Evolutionary conservation across 192 early-diverging fungal species (phyloP).

Genomic region (Mortierella claussenii): DNA sequence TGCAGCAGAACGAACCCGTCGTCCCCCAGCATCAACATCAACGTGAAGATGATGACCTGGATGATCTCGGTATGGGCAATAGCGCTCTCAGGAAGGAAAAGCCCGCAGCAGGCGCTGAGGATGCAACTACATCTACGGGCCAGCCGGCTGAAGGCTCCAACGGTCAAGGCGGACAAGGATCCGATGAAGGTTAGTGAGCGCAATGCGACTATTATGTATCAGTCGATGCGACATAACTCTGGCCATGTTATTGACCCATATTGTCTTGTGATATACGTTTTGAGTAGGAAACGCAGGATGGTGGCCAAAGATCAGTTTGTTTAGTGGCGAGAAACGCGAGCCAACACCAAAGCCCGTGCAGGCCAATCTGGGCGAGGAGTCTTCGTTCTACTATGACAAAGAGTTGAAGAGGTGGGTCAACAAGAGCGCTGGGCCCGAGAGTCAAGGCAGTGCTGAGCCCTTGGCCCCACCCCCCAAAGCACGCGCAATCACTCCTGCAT

Average conservation of each 20-base stretch:
- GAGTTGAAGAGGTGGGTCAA: slow-evolving; percentile 92
- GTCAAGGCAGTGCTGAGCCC: not conserved
- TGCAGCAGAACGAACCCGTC: not conserved
- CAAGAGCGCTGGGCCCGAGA: slow-evolving; percentile 58
- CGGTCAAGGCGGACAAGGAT: slow-evolving; percentile 26
- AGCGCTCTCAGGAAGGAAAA: slow-evolving; percentile 53
- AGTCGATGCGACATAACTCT: too few relatives aligned
- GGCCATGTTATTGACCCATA: too few relatives aligned
- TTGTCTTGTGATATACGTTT: not conserved
- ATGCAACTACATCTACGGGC: not conserved
- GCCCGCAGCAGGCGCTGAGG: slow-evolving; percentile 15
- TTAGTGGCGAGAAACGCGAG: slow-evolving; percentile 48
- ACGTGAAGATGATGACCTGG: slow-evolving; percentile 58
- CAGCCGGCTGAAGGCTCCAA: slow-evolving; percentile 14
- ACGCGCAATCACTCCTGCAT: slow-evolving; percentile 11
- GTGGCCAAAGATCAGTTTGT: slow-evolving; percentile 43
- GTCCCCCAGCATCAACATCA: slow-evolving; percentile 20
- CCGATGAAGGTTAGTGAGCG: slow-evolving; percentile 11
- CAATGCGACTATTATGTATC: too few relatives aligned
- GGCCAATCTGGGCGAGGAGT: slow-evolving; percentile 91
- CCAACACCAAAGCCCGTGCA: slow-evolving; percentile 62
- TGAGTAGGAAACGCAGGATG: slow-evolving; percentile 27
- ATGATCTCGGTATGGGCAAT: slow-evolving; percentile 74
- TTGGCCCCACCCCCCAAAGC: slow-evolving; percentile 44
- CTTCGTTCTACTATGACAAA: slow-evolving; percentile 87